Evolutionary conservation across 768 basidiomycete genomes (phyloP).

Genomic region (Lactarius tabidus): DNA sequence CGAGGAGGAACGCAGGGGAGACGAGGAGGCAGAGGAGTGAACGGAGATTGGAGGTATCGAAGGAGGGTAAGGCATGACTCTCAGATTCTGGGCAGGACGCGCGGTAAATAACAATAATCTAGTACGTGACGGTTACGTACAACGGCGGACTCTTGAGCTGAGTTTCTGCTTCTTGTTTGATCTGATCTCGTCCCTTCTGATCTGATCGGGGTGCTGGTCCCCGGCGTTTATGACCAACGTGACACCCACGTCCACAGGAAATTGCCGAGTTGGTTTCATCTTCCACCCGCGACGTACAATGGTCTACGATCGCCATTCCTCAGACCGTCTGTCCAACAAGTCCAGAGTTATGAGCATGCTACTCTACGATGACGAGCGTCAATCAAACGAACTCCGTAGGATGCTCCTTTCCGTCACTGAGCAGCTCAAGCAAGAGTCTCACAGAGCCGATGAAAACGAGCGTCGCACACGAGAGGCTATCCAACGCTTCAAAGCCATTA

Average conservation of each 20-base stretch:
- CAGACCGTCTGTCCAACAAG: conserved; percentile 23
- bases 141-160: conserved; percentile 23
- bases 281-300: background rate
- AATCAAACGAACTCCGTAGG: conserved; percentile 39
- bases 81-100: background rate
- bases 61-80: conserved; percentile 15
- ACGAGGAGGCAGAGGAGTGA: conserved; percentile 10
- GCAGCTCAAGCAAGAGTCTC: conserved; percentile 37
- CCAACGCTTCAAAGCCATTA: conserved; percentile 31
- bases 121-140: background rate
- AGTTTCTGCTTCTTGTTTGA: conserved; percentile 3
- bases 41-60: conserved; percentile 14
- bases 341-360: conserved; percentile 28
- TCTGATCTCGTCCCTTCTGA: background rate
- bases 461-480: conserved; percentile 33
- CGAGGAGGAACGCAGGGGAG: background rate
- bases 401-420: conserved; percentile 37
- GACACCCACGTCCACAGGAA: conserved; percentile 5
- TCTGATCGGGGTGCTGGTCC: background rate
- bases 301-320: conserved; percentile 12
- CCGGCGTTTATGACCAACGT: background rate
- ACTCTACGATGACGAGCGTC: conserved; percentile 41
- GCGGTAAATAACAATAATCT: conserved; percentile 1
- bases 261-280: conserved; percentile 8
- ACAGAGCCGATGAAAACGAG: conserved; percentile 37